Evolutionary conservation across 345 rosid species (phyloP).

Genomic region (Sisymbrium irio): DNA sequence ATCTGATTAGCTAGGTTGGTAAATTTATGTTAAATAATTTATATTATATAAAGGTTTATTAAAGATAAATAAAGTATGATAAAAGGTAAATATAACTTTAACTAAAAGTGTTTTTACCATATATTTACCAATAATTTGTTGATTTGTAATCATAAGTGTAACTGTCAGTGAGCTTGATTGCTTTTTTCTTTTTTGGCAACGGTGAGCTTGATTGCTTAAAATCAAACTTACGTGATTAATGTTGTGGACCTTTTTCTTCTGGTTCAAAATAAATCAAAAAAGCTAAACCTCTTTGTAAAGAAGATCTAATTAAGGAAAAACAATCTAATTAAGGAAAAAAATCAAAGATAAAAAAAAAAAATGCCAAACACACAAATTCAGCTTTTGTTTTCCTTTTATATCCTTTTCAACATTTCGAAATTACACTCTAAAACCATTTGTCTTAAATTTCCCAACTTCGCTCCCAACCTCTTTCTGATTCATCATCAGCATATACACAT

Average conservation of each 20-base stretch:
- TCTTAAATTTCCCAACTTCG: conserved; percentile 36
- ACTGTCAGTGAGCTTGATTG: neutral
- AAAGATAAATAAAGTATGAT: neutral
- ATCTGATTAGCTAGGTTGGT: neutral
- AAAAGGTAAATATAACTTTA: neutral
- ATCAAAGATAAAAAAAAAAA: neutral
- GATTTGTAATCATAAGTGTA: neutral
- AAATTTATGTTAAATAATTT: neutral
- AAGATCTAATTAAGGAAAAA: neutral
- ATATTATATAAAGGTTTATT: neutral
- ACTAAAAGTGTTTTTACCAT: neutral
- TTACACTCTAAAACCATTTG: conserved; percentile 24
- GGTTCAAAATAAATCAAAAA: neutral
- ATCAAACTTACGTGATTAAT: conserved; percentile 6
- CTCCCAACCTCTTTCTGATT: conserved; percentile 34
- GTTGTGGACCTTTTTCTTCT: conserved; percentile 17
- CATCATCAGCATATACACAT: neutral
- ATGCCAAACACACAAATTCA: no score
- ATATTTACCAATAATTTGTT: neutral
- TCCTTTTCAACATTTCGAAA: neutral
- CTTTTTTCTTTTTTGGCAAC: no score
- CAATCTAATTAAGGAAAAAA: neutral
- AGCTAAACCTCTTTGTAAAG: neutral
- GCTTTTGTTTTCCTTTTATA: neutral
- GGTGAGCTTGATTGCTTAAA: neutral